Evolutionary conservation across 2,329 filamentous ascomycete species (phyloP), one percentile per base, ranked within the genome.

Genomic region (Leptodontidium sp.): DNA sequence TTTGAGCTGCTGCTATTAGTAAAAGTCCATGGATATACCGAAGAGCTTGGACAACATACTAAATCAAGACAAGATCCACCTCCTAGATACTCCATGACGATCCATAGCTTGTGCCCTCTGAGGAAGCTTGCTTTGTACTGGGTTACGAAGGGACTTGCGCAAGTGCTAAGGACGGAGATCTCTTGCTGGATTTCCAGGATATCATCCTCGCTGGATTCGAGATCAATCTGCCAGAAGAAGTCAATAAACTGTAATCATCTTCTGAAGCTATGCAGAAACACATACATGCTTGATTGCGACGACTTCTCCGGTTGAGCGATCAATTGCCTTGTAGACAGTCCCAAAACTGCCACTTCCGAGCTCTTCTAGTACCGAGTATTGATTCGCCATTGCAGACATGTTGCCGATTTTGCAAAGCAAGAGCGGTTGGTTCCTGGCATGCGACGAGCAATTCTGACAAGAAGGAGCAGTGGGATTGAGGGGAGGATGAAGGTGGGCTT

Each of bases 111-210:
- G 79, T 94, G 92, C 32, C 96, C 96, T 75, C 93, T 90, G n/a
- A 98, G 87, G 80, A 98, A 99, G 78, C 94, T 98, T 26, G 93
- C 92, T 80, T 94, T 97, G 85, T 99, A 99, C 79, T 97, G 93
- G 17, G 96, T 98, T 74, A 99, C 94, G 80, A 92, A 97, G 59
- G 92, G 91, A 79, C 94, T 98, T 74, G 92, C 92, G 83, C 96
- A 99, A 64, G 96, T 98, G 81, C 94, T 96, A 70, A 99, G 86
- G 43, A 99, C 92, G 2, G 93, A 92, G 74, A 99, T 98, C 79
- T 99, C 96, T 78, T 97, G 94, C 77, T 99, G 95, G 68, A 99
- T 98, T 79, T 99, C 96, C 80, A 94, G 92, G 69, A 99, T 97
- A 79, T 99, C 96, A 82, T 99, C 96, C 81, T 97, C 95, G 84